Evolutionary conservation across 257 asterid genomes (phyloP).

Genomic region (Plantago elongata): DNA sequence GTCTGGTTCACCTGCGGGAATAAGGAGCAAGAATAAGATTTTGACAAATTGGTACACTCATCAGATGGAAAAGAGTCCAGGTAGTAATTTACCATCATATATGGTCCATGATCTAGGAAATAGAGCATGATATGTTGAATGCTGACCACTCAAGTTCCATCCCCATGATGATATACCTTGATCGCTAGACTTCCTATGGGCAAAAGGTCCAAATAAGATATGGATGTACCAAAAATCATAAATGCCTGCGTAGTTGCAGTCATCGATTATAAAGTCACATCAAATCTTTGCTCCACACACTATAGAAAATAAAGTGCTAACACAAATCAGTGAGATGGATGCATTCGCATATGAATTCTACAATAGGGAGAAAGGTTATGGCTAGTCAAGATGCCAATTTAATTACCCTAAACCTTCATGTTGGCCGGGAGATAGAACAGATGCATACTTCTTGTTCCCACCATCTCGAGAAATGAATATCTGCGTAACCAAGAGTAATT

Average conservation of each 20-base stretch:
- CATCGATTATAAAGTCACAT: no score
- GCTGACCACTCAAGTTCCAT: slow-evolving; percentile 94
- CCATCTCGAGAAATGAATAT: slow-evolving; percentile 96
- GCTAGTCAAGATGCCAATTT: not conserved
- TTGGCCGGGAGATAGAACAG: slow-evolving; percentile 86
- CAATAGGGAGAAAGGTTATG: not conserved
- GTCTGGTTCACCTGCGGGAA: slow-evolving; percentile 88
- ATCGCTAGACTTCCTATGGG: slow-evolving; percentile 67
- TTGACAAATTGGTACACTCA: slow-evolving; percentile 12
- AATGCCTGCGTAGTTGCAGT: no score
- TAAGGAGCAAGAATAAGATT: slow-evolving; percentile 15
- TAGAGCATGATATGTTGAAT: slow-evolving; percentile 94
- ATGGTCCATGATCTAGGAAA: slow-evolving; percentile 98
- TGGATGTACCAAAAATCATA: not conserved
- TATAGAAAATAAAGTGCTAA: no score
- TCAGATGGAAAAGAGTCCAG: slow-evolving; percentile 11
- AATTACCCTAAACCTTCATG: slow-evolving; percentile 92
- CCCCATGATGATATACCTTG: slow-evolving; percentile 99
- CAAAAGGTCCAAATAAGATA: slow-evolving; percentile 15
- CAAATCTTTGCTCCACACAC: no score
- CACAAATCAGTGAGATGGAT: no score
- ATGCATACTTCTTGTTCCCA: slow-evolving; percentile 83
- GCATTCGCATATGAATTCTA: not conserved
- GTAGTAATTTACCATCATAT: slow-evolving; percentile 66
- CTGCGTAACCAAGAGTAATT: slow-evolving; percentile 35